Base-by-base conservation (phyloP, 805 yeast genomes). In the Huiozyma naganishii region DNA sequence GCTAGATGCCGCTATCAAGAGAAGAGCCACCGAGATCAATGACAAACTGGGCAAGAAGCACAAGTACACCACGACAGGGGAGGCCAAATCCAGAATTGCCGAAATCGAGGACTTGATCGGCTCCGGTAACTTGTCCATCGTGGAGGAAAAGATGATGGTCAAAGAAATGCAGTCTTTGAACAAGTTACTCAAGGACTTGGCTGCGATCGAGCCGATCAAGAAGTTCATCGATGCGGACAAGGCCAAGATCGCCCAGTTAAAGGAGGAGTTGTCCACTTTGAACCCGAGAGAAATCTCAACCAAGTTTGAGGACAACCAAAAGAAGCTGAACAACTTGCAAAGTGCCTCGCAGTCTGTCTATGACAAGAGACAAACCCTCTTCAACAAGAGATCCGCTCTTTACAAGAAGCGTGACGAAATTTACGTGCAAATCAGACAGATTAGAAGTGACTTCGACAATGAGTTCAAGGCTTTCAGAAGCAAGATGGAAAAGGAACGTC, bases 101-200 rank as follows among this genome's bases (percentile, higher is more conserved):
- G 70, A 70, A 51, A 75, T 87, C 58, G 97, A 92, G 62, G 74
- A 72, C 37, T 70, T 74, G 52, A 80, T 92, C 48, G 85, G 83
- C 44, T 67, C 83, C 41, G 97, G 97, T 50, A 66, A 73, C 39
- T 72, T 92, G 61, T 77, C 85, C 55, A 77, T 92, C 58, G 97
- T 88, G 43, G 95, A 90, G 50, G 99, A 92, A 74, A 82, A 86
- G 70, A 74, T 79, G 59, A 67, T 73, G 51, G 78, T 92, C 52
- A 84, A 84, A 68, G 97, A 90, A 68, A 83, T 87, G 73, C 74
- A 87, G 42, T 65, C 80, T 39, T 76, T 92, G 64, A 80, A 90
- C 67, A 87, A 85, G 68, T 68, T 83, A 60, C 78, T 80, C 59
- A 83, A 82, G 64, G 89, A 82, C 63, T 84, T 86, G 61, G 77